Evolutionary conservation across 495 filamentous ascomycete genomes (phyloP).

Genomic region (Talaromyces proteolyticus): DNA sequence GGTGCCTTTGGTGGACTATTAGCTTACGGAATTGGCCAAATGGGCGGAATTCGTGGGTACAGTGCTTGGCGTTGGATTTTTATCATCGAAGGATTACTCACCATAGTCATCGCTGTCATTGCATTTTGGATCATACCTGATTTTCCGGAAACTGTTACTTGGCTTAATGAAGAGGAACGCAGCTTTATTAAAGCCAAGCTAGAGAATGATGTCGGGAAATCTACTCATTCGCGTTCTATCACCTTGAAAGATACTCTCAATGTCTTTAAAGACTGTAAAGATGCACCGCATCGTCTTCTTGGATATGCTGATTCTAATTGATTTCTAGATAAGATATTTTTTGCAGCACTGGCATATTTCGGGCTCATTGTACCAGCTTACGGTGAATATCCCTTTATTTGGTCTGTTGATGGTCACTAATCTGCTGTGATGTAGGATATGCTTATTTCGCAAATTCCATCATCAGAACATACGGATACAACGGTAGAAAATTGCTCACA

Average conservation of each 20-base stretch:
- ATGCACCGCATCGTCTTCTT: too few species aligned
- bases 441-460: conserved; percentile 78
- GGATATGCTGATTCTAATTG: too few species aligned
- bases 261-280: conserved; percentile 74
- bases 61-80: conserved; percentile 84
- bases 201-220: conserved; percentile 68
- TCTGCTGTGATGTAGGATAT: conserved; percentile 35
- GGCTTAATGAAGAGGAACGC: conserved; percentile 69
- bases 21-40: conserved; percentile 79
- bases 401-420: conserved; percentile 12
- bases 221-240: conserved; percentile 60
- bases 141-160: conserved; percentile 58
- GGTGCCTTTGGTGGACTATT: conserved; percentile 84
- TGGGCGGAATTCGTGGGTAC: conserved; percentile 57
- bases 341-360: conserved; percentile 86
- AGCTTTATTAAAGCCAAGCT: conserved; percentile 68
- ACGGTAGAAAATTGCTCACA: conserved; percentile 18
- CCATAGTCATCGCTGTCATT: conserved; percentile 60
- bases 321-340: conserved; percentile 54
- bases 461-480: conserved; percentile 60
- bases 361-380: conserved; percentile 82
- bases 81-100: conserved; percentile 67
- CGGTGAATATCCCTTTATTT: conserved; percentile 33
- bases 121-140: conserved; percentile 79
- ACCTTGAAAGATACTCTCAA: conserved; percentile 55